Conservation (phyloP, 2,329 filamentous ascomycete species). For the Alternaria alternata region DNA sequence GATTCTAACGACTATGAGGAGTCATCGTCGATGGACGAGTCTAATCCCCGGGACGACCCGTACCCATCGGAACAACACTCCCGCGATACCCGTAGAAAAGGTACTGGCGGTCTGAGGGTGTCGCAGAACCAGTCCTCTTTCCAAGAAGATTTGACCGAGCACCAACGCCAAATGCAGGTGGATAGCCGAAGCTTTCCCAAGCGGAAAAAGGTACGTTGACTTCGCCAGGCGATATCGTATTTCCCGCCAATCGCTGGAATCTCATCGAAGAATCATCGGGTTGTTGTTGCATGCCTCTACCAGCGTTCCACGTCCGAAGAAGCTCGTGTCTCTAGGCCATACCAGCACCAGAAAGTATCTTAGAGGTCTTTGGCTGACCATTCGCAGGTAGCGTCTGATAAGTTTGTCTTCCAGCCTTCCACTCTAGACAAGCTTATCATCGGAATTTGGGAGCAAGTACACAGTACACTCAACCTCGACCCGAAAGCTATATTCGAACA, state of each 20-base stretch:
- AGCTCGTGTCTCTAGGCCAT: neutral
- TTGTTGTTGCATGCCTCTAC: neutral
- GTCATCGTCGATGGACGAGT: slow-evolving; percentile 12
- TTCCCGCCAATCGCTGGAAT: neutral
- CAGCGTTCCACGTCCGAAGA: neutral
- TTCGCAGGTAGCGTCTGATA: slow-evolving; percentile 35
- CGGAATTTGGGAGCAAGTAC: slow-evolving; percentile 61
- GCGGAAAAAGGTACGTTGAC: slow-evolving; percentile 33
- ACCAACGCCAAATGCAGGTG: slow-evolving; percentile 45
- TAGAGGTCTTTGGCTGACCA: neutral
- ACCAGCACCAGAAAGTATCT: neutral
- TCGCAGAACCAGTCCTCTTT: slow-evolving; percentile 33
- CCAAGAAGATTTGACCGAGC: slow-evolving; percentile 41
- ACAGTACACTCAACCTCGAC: slow-evolving; percentile 53
- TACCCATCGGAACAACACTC: slow-evolving; percentile 9
- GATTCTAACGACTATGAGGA: slow-evolving; percentile 16
- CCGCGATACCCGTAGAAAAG: slow-evolving; percentile 30
- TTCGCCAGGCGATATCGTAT: neutral
- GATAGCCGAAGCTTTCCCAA: slow-evolving; percentile 45
- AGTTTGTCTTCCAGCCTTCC: slow-evolving; percentile 56
- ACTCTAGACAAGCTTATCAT: slow-evolving; percentile 59
- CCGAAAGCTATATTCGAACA: slow-evolving; percentile 49
- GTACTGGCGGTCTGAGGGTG: slow-evolving; percentile 39
- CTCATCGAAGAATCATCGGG: neutral
- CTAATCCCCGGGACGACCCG: slow-evolving; percentile 8